phyloP scores from a whole-genome alignment of 2,329 filamentous ascomycete genomes.

The Exophiala dermatitidis region DNA sequence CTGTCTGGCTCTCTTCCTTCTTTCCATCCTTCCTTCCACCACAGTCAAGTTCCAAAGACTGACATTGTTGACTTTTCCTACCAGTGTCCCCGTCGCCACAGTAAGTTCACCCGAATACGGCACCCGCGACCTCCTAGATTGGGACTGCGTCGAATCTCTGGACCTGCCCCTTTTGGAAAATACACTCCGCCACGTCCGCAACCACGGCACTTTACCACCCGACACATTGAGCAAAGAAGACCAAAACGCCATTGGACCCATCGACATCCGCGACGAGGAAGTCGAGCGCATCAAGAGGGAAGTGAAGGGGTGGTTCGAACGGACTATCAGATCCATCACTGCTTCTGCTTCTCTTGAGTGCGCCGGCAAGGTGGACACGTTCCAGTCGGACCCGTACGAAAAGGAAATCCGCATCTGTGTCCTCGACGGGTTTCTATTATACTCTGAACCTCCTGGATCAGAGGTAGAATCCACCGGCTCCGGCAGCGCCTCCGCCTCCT shows the following conservation, averaged over 20 bases:
- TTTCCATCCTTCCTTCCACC: neutral
- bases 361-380: neutral
- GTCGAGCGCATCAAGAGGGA: conserved; percentile 26
- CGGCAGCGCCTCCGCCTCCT: neutral
- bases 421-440: conserved; percentile 85
- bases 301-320: conserved; percentile 23
- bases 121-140: conserved; percentile 61
- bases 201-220: conserved; percentile 51
- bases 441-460: conserved; percentile 38
- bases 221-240: conserved; percentile 51
- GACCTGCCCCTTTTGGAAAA: conserved; percentile 61
- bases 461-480: neutral
- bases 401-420: conserved; percentile 53
- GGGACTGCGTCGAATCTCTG: conserved; percentile 81
- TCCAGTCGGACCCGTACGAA: neutral
- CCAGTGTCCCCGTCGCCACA: conserved; percentile 39
- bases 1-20: neutral
- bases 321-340: conserved; percentile 7
- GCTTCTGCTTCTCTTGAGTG: neutral
- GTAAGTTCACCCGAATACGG: conserved; percentile 40
- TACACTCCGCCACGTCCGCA: conserved; percentile 63
- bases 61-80: neutral
- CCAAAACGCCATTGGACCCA: conserved; percentile 47
- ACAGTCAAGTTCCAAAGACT: neutral
- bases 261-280: conserved; percentile 30